Evolutionary conservation across 2,329 filamentous ascomycete genomes (phyloP).

Genomic region (Claviceps purpurea): DNA sequence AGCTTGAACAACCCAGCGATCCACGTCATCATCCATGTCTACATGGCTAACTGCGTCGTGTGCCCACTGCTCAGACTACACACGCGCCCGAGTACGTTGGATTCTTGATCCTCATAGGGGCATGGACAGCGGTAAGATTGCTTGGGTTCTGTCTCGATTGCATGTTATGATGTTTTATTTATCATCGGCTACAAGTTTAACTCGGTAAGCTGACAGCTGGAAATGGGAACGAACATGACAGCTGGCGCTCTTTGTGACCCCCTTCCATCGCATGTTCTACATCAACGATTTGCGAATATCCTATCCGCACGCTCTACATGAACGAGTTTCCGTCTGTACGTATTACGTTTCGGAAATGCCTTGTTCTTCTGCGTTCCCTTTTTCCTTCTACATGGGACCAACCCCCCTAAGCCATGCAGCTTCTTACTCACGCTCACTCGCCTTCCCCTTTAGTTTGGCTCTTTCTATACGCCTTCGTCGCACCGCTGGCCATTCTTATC

Average conservation of each 20-base stretch:
- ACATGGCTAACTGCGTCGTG: not conserved
- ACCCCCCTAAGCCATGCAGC: not conserved
- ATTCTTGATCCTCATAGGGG: conserved; percentile 3
- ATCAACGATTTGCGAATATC: conserved; percentile 74
- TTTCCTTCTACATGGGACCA: not conserved
- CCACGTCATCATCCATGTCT: no score
- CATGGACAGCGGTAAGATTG: conserved; percentile 2
- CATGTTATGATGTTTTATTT: not conserved
- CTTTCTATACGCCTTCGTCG: conserved; percentile 61
- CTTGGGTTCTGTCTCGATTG: not conserved
- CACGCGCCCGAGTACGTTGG: conserved; percentile 6
- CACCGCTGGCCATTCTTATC: conserved; percentile 56
- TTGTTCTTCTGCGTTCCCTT: not conserved
- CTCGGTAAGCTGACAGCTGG: not conserved
- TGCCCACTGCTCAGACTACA: conserved; percentile 4
- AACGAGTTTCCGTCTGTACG: conserved; percentile 69
- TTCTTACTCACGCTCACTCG: not conserved
- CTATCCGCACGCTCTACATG: conserved; percentile 71
- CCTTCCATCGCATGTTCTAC: conserved; percentile 91
- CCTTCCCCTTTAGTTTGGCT: conserved; percentile 42
- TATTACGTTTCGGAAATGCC: conserved; percentile 6
- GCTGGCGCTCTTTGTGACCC: conserved; percentile 40
- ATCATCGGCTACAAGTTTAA: not conserved
- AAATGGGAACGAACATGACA: conserved; percentile 3
- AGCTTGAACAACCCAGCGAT: no score